phyloP scores from a whole-genome alignment of 2,329 filamentous ascomycete species.

The Trichoderma simmonsii region DNA sequence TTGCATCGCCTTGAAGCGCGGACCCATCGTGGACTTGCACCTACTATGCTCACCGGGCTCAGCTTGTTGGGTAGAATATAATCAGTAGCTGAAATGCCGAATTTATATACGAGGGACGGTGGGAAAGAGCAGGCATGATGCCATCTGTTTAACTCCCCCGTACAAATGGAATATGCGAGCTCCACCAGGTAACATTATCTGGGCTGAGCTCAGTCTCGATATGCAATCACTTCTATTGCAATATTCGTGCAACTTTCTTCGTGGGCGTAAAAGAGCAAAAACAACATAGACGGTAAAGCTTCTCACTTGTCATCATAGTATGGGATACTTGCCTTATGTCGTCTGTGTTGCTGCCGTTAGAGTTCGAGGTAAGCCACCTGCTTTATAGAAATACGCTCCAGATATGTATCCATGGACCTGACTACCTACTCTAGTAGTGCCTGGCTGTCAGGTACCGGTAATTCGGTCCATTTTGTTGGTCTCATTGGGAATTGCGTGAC shows the following conservation, averaged over 20 bases:
- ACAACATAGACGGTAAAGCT: neutral
- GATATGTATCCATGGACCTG: neutral
- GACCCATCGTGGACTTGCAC: rapidly evolving
- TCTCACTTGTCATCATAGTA: neutral
- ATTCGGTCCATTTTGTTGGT: neutral
- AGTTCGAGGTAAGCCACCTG: neutral
- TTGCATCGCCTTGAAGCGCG: neutral
- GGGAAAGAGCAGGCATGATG: neutral
- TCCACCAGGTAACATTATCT: neutral
- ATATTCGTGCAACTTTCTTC: neutral
- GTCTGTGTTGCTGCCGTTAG: neutral
- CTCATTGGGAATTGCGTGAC: neutral
- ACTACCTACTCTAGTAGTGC: neutral
- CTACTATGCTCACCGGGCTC: neutral
- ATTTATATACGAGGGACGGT: neutral
- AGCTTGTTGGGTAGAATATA: neutral
- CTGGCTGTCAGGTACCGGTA: neutral
- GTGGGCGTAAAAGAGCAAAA: neutral
- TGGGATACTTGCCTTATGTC: neutral
- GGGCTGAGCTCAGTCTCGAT: neutral
- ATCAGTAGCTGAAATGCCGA: neutral
- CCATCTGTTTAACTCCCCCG: no score
- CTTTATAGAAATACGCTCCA: neutral
- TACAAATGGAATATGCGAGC: no score
- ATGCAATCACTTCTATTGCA: neutral